These are phyloP conservation scores for Botryotinia calthae DNA, from an alignment of 2,329 filamentous ascomycete genomes.

Conservation along the genomic window DNA sequence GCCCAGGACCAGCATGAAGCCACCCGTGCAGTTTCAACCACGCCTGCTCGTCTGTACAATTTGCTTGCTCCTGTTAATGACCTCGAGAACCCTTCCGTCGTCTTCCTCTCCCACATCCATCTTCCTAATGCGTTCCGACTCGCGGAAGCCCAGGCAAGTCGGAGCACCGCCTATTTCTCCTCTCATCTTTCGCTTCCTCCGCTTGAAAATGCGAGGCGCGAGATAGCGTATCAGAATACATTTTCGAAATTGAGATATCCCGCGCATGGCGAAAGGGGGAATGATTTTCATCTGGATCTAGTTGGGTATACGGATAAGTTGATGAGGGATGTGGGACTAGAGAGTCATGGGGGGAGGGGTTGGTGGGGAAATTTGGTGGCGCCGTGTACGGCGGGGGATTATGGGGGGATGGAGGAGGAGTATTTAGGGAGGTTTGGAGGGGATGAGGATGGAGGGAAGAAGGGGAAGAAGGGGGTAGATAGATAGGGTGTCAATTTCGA, in stretches of 20 bases:
- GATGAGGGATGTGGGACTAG: slow-evolving; percentile 4
- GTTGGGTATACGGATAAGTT: slow-evolving; percentile 17
- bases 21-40: background rate
- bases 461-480: background rate
- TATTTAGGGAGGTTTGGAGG: background rate
- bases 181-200: background rate
- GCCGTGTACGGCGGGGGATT: slow-evolving; percentile 8
- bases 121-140: background rate
- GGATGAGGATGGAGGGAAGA: background rate
- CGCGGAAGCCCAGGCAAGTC: slow-evolving; percentile 19
- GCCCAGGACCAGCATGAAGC: background rate
- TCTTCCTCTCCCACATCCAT: slow-evolving; percentile 4
- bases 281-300: slow-evolving; percentile 16
- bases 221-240: slow-evolving; percentile 10
- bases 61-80: slow-evolving; percentile 9
- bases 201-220: background rate
- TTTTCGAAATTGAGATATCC: slow-evolving; percentile 22
- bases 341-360: background rate
- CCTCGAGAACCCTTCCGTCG: slow-evolving; percentile 8
- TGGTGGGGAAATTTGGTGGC: slow-evolving; percentile 1
- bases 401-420: background rate
- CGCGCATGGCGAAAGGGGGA: slow-evolving; percentile 1
- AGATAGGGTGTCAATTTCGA: background rate
- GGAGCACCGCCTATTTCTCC: slow-evolving; percentile 20
- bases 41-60: slow-evolving; percentile 20